These are phyloP conservation scores for Bonia amplexicaulis DNA, from an alignment of 176 grass and related monocot genomes.

Conservation along the genomic window DNA sequence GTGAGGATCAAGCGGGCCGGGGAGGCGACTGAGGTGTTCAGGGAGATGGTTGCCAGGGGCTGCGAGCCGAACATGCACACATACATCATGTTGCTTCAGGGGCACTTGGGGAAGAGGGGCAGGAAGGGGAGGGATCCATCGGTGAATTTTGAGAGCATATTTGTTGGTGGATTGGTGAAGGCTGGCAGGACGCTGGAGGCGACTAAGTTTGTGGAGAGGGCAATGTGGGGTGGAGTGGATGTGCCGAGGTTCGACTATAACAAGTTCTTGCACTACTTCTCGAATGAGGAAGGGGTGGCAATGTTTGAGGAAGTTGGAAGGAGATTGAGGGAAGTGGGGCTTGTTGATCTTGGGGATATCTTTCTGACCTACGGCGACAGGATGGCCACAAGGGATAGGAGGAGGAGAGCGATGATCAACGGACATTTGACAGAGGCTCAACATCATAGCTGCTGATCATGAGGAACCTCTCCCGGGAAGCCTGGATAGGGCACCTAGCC, in stretches of 20 bases:
- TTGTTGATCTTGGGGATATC: slow-evolving; percentile 65
- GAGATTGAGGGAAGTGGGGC: slow-evolving; percentile 49
- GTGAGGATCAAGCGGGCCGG: slow-evolving; percentile 57
- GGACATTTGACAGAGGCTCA: slow-evolving; percentile 21
- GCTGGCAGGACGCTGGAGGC: slow-evolving; percentile 63
- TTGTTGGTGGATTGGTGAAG: slow-evolving; percentile 83
- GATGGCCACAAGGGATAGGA: slow-evolving; percentile 81
- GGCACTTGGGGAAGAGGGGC: slow-evolving; percentile 75
- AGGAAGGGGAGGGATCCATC: slow-evolving; percentile 60
- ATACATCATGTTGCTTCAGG: slow-evolving; percentile 88
- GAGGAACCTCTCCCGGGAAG: too few relatives aligned
- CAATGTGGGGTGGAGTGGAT: slow-evolving; percentile 58
- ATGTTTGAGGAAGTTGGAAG: slow-evolving; percentile 74
- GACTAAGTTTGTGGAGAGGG: slow-evolving; percentile 82
- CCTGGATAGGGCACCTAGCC: too few relatives aligned
- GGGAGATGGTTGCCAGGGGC: slow-evolving; percentile 52
- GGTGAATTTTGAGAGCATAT: slow-evolving; percentile 85
- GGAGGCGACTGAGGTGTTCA: slow-evolving; percentile 66
- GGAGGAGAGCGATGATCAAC: slow-evolving; percentile 61
- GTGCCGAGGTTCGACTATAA: slow-evolving; percentile 84
- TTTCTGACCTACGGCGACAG: slow-evolving; percentile 70
- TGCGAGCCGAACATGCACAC: slow-evolving; percentile 86
- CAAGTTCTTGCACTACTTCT: slow-evolving; percentile 74
- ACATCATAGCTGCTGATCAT: not conserved
- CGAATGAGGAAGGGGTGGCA: slow-evolving; percentile 51